phyloP scores from a whole-genome alignment of 2,329 filamentous ascomycete genomes.

The Myriosclerotinia duriaeana region DNA sequence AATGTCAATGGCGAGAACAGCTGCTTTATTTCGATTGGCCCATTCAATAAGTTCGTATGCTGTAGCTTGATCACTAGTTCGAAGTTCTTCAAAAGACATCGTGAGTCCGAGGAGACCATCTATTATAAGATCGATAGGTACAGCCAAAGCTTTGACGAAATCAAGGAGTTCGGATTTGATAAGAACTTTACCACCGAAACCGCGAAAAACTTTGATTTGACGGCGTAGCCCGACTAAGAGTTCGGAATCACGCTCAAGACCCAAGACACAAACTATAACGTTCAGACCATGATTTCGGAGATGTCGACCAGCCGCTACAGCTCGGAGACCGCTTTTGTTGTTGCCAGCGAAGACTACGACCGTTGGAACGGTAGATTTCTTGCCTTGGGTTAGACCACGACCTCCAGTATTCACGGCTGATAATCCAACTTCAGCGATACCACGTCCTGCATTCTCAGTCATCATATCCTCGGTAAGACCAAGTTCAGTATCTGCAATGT shows the following conservation, averaged over 20 bases:
- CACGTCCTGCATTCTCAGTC: slow-evolving; percentile 85
- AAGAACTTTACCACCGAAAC: slow-evolving; percentile 73
- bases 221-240: slow-evolving; percentile 76
- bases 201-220: slow-evolving; percentile 81
- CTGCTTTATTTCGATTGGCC: slow-evolving; percentile 84
- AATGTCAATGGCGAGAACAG: slow-evolving; percentile 83
- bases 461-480: slow-evolving; percentile 87
- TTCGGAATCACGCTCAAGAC: slow-evolving; percentile 78
- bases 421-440: slow-evolving; percentile 81
- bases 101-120: slow-evolving; percentile 87
- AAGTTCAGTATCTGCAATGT: slow-evolving; percentile 82
- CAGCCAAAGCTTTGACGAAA: slow-evolving; percentile 56
- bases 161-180: slow-evolving; percentile 62
- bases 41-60: slow-evolving; percentile 90
- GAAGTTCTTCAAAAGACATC: slow-evolving; percentile 83
- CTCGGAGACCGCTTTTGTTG: slow-evolving; percentile 82
- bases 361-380: slow-evolving; percentile 43
- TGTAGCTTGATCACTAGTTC: slow-evolving; percentile 76
- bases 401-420: slow-evolving; percentile 55
- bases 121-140: slow-evolving; percentile 75
- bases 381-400: slow-evolving; percentile 39
- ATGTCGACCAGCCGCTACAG: slow-evolving; percentile 82
- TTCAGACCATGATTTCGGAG: slow-evolving; percentile 79
- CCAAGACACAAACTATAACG: slow-evolving; percentile 79
- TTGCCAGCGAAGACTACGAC: slow-evolving; percentile 90